Evolutionary conservation across 306 rosid species (phyloP), one percentile per base, ranked within the genome.

Genomic region (Nissolia schottii): DNA sequence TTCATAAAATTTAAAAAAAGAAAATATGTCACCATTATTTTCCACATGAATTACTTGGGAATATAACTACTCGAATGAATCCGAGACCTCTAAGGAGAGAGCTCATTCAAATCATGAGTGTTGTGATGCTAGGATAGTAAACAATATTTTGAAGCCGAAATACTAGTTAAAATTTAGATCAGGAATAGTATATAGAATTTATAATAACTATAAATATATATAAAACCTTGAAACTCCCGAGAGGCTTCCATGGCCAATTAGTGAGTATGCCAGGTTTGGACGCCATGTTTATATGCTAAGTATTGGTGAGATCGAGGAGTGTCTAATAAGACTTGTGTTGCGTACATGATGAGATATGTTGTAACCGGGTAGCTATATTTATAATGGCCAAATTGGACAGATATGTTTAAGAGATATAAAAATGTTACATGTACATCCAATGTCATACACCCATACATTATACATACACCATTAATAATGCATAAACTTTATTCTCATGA

Each of bases 181-280:
- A n/a, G n/a, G n/a, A n/a, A n/a, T n/a, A n/a, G n/a, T n/a, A n/a
- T n/a, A n/a, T n/a, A n/a, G n/a, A n/a, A n/a, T n/a, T n/a, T n/a
- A n/a, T n/a, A n/a, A n/a, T n/a, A n/a, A n/a, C n/a, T n/a, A n/a
- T n/a, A n/a, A n/a, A n/a, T n/a, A n/a, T n/a, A n/a, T 1, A 25
- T 20, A 6, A 38, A 67, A 77, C 79, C 83, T 79, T 79, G 34
- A 64, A 79, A 35, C 50, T 72, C 0, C 83, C 83, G 0, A 79
- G 79, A 64, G 83, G 83, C 29, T 51, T 1, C 83, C 83, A 79
- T 57, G 83, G 83, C 83, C 83, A 79, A 18, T 72, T 7, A 50
- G 79, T 72, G 1, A 79, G 83, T 1, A 79, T 56, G 24, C 83
- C 83, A 46, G 83, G 83, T 65, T 66, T 79, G 57, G 83, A 72